Evolutionary conservation across 2,329 filamentous ascomycete genomes (phyloP), one percentile per base, ranked within the genome.

Genomic region (Botrytis byssoidea): DNA sequence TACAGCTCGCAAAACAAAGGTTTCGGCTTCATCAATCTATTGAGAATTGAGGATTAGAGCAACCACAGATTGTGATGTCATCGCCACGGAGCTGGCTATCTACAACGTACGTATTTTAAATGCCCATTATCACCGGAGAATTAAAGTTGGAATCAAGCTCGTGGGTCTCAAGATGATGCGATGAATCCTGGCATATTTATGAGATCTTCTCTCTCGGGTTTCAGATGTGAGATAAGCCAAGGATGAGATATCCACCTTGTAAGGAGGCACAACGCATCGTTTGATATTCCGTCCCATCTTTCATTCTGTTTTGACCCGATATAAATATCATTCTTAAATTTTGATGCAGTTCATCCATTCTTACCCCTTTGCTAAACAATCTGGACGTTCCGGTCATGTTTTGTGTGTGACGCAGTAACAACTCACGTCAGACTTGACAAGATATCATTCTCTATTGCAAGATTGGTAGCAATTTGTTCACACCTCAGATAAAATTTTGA

Each of bases 201-300:
- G 29, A 55, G 10, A 46, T n/a, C 25, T 46, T n/a, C 32, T 40
- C 55, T 63, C 37, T 25, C 22, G 22, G 37, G 69, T 71, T 70
- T 70, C 57, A 46, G 20, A 48, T 70, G 20, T 70, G 68, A 51
- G 61, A 59, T 60, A 46, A 22, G 40, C 32, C 57, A 63, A 35
- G 57, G 51, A 61, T 35, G 29, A 29, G 37, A 32, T 44, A 35
- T 37, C 22, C 25, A 29, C 10, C 25, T n/a, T 57, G 35, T n/a
- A n/a, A 44, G 42, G 68, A 40, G 55, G 55, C 68, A 59, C 68
- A 70, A 42, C 29, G 20, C 55, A 70, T 61, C 35, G 46, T 32
- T 59, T 57, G 37, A 59, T 70, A 14, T 42, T 69, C 35, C 51
- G 25, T 42, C 51, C 37, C 37, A 59, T 60, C 42, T 61, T 59